Evolutionary conservation across 805 yeast species (phyloP), one percentile per base, ranked within the genome.

Genomic region (Nakazawaea ernobii): DNA sequence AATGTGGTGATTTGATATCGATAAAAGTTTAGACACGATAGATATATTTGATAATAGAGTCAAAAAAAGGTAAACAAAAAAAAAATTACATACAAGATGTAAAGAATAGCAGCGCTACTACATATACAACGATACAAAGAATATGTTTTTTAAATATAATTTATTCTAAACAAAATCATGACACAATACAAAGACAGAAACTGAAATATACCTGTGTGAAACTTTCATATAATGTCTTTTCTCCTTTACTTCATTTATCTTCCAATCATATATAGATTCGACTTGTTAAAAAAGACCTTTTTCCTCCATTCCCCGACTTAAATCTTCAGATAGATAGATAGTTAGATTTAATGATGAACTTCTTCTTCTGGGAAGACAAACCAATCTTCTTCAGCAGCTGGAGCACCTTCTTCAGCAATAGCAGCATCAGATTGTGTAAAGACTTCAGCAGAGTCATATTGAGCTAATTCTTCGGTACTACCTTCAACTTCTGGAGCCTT

Each of bases 291-390:
- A n/a, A n/a, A n/a, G n/a, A n/a, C n/a, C n/a, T n/a, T 36, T 17
- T 36, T 24, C 14, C 29, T 17, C 28, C 29, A 24, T 20, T 14
- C 28, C 17, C 29, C 7, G 6, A 10, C 3, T 36, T 2, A 8
- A n/a, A n/a, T 20, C 41, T 10, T 10, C 28, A 3, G 5, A 10
- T 4, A 8, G 8, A 11, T n/a, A n/a, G n/a, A n/a, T n/a, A n/a
- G n/a, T n/a, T n/a, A n/a, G n/a, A 10, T 52, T 53, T 70, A 74
- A 63, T 78, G 81, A 61, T 74, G 77, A 43, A 56, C 59, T 56
- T 77, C 83, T 58, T 76, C 84, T 66, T 82, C 88, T 67, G 82
- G 88, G 59, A 84, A 77, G 52, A 85, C 91, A 59, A 85, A 81
- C 91, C 91, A 85, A 69, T 84, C 90, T 61, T 80, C 87, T 42